Evolutionary conservation across 2,329 filamentous ascomycete species (phyloP).

Genomic region (Colletotrichum sp.): DNA sequence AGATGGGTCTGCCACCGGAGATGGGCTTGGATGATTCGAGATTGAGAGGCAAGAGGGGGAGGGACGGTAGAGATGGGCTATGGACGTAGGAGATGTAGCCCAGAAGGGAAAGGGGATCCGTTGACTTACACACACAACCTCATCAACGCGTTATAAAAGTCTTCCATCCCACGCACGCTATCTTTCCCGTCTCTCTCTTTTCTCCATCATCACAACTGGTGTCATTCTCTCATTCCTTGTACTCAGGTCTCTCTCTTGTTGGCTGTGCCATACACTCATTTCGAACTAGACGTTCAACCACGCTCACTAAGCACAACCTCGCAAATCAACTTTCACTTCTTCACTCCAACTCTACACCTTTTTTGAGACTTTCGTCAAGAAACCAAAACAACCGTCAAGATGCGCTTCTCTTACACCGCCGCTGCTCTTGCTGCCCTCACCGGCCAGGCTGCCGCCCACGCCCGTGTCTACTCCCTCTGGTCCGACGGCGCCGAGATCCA

Average conservation of each 20-base stretch:
- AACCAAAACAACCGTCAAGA: constrained; percentile 26
- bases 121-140: background rate
- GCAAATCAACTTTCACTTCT: constrained; percentile 8
- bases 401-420: constrained; percentile 34
- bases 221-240: constrained; percentile 19
- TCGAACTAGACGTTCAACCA: constrained; percentile 21
- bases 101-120: background rate
- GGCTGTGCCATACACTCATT: constrained; percentile 22
- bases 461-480: constrained; percentile 51
- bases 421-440: constrained; percentile 35
- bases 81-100: background rate
- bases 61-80: background rate
- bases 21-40: constrained; percentile 16
- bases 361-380: background rate
- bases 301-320: constrained; percentile 20
- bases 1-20: constrained; percentile 11
- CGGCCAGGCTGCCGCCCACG: constrained; percentile 47
- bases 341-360: background rate
- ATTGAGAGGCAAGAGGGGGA: background rate
- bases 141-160: constrained; percentile 4
- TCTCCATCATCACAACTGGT: constrained; percentile 19
- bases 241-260: constrained; percentile 18
- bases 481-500: constrained; percentile 47
- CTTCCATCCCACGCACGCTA: background rate
- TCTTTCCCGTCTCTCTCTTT: background rate